Evolutionary conservation across 139 green algal genomes (phyloP).

Genomic region (Penium margaritaceum): DNA sequence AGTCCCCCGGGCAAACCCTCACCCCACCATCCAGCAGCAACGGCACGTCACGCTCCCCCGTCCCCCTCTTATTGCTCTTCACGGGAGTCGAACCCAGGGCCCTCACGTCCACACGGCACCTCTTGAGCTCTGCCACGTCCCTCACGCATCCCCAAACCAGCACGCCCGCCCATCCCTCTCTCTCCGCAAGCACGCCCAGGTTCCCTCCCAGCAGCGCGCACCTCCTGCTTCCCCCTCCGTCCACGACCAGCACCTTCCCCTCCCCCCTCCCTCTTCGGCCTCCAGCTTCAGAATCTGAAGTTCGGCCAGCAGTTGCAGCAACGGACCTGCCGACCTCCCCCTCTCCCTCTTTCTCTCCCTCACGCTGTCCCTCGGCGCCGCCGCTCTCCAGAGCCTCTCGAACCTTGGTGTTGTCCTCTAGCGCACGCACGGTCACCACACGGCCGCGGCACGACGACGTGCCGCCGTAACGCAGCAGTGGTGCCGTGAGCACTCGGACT

Average conservation of each 20-base stretch:
- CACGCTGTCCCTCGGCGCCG: too few species aligned
- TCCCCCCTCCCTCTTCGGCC: conserved; percentile 19
- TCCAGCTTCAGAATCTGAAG: too few species aligned
- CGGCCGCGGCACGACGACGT: conserved; percentile 14
- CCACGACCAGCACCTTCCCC: conserved; percentile 24
- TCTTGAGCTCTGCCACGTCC: conserved; percentile 78
- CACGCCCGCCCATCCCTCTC: conserved; percentile 85
- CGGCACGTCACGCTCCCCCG: conserved; percentile 25
- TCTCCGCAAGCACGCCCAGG: conserved; percentile 59
- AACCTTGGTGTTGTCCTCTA: conserved; percentile 40
- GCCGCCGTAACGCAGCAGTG: conserved; percentile 8
- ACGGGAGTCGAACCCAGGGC: conserved; percentile 27
- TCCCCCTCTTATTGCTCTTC: conserved; percentile 33
- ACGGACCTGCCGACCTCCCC: too few species aligned
- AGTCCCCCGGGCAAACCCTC: conserved; percentile 18
- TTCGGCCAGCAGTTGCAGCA: too few species aligned
- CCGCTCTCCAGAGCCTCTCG: too few species aligned
- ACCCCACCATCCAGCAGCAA: conserved; percentile 11
- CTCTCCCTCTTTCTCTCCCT: too few species aligned
- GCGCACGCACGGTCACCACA: conserved; percentile 25
- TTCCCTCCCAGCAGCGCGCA: conserved; percentile 92
- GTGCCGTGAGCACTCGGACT: conserved; percentile 20
- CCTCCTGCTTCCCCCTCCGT: conserved; percentile 73
- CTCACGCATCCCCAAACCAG: conserved; percentile 90
- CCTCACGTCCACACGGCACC: conserved; percentile 33